Evolutionary conservation across 2,329 filamentous ascomycete species (phyloP).

Genomic region (Ophiostoma sp.): DNA sequence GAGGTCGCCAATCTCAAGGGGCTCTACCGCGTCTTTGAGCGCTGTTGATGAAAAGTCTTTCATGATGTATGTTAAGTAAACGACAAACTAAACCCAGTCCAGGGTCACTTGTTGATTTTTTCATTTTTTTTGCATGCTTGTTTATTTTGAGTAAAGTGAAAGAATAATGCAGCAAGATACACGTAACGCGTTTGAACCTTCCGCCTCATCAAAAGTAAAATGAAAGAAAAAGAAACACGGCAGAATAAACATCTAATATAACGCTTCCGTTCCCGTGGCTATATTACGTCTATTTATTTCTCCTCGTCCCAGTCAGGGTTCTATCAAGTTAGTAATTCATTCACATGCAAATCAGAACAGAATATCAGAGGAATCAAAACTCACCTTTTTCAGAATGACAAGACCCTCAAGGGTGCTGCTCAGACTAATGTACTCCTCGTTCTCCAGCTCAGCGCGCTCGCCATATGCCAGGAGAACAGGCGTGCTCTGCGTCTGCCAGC

Average conservation of each 20-base stretch:
- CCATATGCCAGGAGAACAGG: constrained; percentile 91
- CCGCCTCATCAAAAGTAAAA: not conserved
- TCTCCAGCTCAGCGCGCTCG: constrained; percentile 92
- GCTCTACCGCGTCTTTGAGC: constrained; percentile 88
- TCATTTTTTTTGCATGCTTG: not conserved
- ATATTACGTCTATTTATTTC: constrained; percentile 36
- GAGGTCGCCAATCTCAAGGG: constrained; percentile 92
- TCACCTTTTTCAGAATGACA: constrained; percentile 92
- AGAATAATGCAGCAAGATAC: constrained; percentile 5
- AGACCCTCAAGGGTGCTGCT: constrained; percentile 89
- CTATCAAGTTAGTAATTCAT: constrained; percentile 32
- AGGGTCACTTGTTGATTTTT: too few relatives aligned
- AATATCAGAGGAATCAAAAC: not conserved
- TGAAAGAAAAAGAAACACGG: constrained; percentile 20
- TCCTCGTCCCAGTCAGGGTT: constrained; percentile 52
- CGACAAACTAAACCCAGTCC: too few relatives aligned
- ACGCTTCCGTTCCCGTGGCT: constrained; percentile 9
- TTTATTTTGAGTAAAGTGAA: constrained; percentile 9
- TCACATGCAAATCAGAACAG: too few relatives aligned
- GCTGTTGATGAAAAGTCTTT: constrained; percentile 54
- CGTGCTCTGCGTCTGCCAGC: constrained; percentile 99
- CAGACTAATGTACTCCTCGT: constrained; percentile 92
- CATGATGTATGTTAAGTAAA: not conserved
- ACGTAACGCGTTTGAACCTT: not conserved
- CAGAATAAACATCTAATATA: constrained; percentile 19